phyloP scores from a whole-genome alignment of 495 filamentous ascomycete genomes.

The Hypoxylon intermedium region DNA sequence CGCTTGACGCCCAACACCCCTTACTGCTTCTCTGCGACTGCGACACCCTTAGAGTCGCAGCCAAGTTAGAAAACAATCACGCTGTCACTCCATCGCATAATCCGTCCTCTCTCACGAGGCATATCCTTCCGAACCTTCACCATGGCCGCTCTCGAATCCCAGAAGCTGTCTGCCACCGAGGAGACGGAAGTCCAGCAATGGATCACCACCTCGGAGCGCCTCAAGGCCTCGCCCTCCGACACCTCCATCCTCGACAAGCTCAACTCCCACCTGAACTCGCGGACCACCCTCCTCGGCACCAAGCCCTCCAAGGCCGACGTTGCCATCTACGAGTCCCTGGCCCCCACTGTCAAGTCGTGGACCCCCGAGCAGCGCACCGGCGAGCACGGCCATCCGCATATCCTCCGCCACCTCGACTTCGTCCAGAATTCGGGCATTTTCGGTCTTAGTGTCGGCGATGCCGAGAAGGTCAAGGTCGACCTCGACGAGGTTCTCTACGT shows the following conservation, averaged over 20 bases:
- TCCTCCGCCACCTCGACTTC: constrained; percentile 91
- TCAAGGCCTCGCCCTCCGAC: constrained; percentile 62
- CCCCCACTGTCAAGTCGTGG: constrained; percentile 81
- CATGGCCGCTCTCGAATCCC: constrained; percentile 70
- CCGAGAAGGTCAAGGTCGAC: constrained; percentile 83
- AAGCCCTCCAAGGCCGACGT: constrained; percentile 93
- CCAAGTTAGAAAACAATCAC: constrained; percentile 43
- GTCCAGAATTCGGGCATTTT: constrained; percentile 89
- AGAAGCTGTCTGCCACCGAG: constrained; percentile 76
- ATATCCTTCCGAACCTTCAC: constrained; percentile 43
- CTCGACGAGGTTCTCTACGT: constrained; percentile 80
- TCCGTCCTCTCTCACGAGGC: constrained; percentile 56
- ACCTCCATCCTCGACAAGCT: constrained; percentile 75
- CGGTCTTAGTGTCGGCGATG: constrained; percentile 69
- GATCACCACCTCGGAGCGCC: constrained; percentile 74
- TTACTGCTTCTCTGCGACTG: constrained; percentile 5
- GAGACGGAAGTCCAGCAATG: constrained; percentile 86
- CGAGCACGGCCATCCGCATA: constrained; percentile 85
- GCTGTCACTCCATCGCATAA: constrained; percentile 55
- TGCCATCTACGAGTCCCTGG: constrained; percentile 81
- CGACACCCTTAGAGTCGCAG: constrained; percentile 22
- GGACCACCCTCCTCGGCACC: constrained; percentile 86
- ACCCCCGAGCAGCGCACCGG: constrained; percentile 86
- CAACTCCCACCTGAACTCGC: constrained; percentile 84
- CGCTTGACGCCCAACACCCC: constrained; percentile 11